Evolutionary conservation across 306 rosid species (phyloP), one percentile per base, ranked within the genome.

Genomic region (Vigna mungo): DNA sequence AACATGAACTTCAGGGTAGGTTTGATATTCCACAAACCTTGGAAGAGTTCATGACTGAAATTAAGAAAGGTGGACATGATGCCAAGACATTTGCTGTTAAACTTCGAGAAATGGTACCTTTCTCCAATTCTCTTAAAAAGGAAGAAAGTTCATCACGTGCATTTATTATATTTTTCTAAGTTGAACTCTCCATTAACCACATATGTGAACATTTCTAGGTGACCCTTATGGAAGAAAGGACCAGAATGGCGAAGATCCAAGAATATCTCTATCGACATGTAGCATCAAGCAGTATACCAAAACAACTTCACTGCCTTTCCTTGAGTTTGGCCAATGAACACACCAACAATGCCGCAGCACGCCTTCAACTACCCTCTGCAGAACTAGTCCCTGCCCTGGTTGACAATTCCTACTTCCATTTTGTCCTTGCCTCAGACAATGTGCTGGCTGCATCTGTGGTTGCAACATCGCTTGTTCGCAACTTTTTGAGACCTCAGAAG

Each of bases 241-340:
- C 99, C 25, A 84, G 99, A 67, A 86, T 85, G 56, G 99, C 99
- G 20, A 96, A 96, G 90, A 92, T 96, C 80, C 98, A 91, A 83
- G 99, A 96, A 61, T 96, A 96, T 77, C 85, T 96, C 39, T 96
- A 96, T 80, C 88, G 99, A 30, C 99, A 96, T 77, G 91, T 96
- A 85, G 99, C 98, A 65, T 96, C 99, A 43, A 96, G 97, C 86
- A 92, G 99, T 90, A 96, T 96, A 85, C 99, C 99, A 0, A 96
- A 96, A 75, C 98, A 96, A 89, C 96, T 96, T 73, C 98, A 96
- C 47, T 96, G 99, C 85, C 97, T 96, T 65, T 89, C 88, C 78
- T 84, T 92, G 72, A 83, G 87, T 83, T 86, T 96, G 41, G 99
- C 99, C 68, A 90, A 85, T 56, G 99, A 96, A 78, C 98, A 96